Conservation (phyloP, 2,329 filamentous ascomycete genomes). For the Penicillium janthinellum region DNA sequence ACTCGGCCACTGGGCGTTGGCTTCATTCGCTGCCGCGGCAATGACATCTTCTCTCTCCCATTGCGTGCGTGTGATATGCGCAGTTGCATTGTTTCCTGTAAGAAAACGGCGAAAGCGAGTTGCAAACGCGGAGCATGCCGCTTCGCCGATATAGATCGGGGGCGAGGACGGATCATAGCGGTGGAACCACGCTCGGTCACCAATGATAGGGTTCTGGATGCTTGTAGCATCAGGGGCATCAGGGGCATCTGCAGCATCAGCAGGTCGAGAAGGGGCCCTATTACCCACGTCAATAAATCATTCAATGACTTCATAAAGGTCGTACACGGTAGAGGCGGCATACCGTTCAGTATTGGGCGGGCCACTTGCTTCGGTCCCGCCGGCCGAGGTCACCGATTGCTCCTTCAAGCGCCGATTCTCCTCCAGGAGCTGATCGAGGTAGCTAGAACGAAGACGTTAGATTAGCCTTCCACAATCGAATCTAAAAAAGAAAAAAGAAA, state of each 20-base stretch:
- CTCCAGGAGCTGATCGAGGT: conserved; percentile 37
- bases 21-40: conserved; percentile 30
- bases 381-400: conserved; percentile 32
- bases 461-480: conserved; percentile 8
- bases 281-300: not conserved
- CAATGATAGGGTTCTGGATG: conserved; percentile 37
- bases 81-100: conserved; percentile 33
- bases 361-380: conserved; percentile 25
- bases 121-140: conserved; percentile 44
- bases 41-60: conserved; percentile 37
- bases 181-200: conserved; percentile 42
- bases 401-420: conserved; percentile 38
- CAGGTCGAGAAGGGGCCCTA: conserved; percentile 19
- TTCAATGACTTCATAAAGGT: not conserved
- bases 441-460: conserved; percentile 10
- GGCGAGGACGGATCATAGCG: conserved; percentile 38
- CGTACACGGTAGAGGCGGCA: not conserved
- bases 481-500: not conserved
- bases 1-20: conserved; percentile 38
- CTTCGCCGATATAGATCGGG: conserved; percentile 43
- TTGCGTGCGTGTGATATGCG: conserved; percentile 39
- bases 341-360: conserved; percentile 20
- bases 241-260: conserved; percentile 24
- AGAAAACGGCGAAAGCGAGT: conserved; percentile 42
- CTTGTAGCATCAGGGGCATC: conserved; percentile 35